A percentile compares a stretch with the other conserved stretches of the same genome.
These are phyloP conservation scores for Turritis glabra DNA, from an alignment of 345 rosid genomes.

Conservation along the genomic window DNA sequence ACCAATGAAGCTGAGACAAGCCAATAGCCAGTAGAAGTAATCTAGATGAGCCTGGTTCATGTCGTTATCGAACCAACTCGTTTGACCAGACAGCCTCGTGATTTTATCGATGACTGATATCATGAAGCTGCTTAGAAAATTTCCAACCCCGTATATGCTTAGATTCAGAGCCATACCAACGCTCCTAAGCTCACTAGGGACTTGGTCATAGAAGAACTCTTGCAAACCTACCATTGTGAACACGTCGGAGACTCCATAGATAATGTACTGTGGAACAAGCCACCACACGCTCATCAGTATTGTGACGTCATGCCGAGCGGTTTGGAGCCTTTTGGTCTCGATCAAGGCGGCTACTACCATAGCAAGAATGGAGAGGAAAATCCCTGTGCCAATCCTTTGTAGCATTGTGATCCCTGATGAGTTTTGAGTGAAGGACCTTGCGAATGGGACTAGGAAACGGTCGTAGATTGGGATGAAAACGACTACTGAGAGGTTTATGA, in stretches of 20 bases:
- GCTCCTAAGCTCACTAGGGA: slow-evolving; percentile 52
- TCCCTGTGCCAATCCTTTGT: slow-evolving; percentile 41
- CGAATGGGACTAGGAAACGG: slow-evolving; percentile 47
- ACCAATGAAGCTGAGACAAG: slow-evolving; percentile 39
- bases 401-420: slow-evolving; percentile 45
- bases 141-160: slow-evolving; percentile 54
- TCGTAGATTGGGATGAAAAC: slow-evolving; percentile 54
- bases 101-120: slow-evolving; percentile 44
- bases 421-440: slow-evolving; percentile 35
- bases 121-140: slow-evolving; percentile 50
- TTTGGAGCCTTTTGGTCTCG: slow-evolving; percentile 39
- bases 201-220: slow-evolving; percentile 64
- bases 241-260: slow-evolving; percentile 35
- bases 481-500: slow-evolving; percentile 41
- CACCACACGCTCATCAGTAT: slow-evolving; percentile 43
- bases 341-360: slow-evolving; percentile 45
- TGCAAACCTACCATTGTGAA: slow-evolving; percentile 59
- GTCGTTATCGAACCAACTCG: slow-evolving; percentile 55
- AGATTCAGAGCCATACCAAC: slow-evolving; percentile 57
- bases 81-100: slow-evolving; percentile 38
- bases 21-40: slow-evolving; percentile 55
- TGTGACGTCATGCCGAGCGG: slow-evolving; percentile 11
- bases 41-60: slow-evolving; percentile 54
- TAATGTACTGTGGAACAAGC: slow-evolving; percentile 41
- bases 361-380: slow-evolving; percentile 24